Base-by-base conservation (phyloP, 164 flowering plant species). In the Akebia trifoliata region DNA sequence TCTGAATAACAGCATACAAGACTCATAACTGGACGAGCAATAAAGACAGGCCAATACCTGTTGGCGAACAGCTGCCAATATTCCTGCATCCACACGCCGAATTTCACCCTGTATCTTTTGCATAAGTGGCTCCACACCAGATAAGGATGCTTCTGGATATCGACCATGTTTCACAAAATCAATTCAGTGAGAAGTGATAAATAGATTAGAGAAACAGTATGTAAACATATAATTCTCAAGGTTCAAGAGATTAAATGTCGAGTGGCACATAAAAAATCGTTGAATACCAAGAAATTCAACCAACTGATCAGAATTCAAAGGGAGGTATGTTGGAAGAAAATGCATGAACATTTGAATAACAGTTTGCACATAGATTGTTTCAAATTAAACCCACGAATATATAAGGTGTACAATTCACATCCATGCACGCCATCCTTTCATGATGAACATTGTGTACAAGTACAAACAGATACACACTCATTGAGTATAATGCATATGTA, bases 101-200 rank as follows among this genome's bases (percentile, higher is more conserved):
- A 94, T 90, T 75, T 94, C 99, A 65, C 78, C 61, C 10, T 83
- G 99, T 53, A 94, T 83, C 75, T 94, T 90, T 66, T 87, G 97
- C 91, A 94, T 90, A 44, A 94, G 92, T 29, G 99, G 99, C 70
- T 94, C 99, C 15, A 90, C 95, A n/a, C 97, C 99, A 61, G 97
- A 79, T 54, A 94, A 71, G 28, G 96, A 90, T 57, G 95, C 92
- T 74, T 94, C 99, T 93, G 84, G 22, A 70, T 7, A 52, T 59
- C 3, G 32, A 52, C 42, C 34, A 64, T 55, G 54, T 47, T 21
- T 26, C 51, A 59, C 21, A 68, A 54, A 6, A 39, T 59, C 61
- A 59, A 54, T 37, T 46, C 2, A 25, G 24, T 22, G 20, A n/a
- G 15, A 48, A 31, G 24, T 8, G 25, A 0, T 11, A 17, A 31